phyloP scores from a whole-genome alignment of 1,139 yeast species.

The Zygoascus hellenicus region DNA sequence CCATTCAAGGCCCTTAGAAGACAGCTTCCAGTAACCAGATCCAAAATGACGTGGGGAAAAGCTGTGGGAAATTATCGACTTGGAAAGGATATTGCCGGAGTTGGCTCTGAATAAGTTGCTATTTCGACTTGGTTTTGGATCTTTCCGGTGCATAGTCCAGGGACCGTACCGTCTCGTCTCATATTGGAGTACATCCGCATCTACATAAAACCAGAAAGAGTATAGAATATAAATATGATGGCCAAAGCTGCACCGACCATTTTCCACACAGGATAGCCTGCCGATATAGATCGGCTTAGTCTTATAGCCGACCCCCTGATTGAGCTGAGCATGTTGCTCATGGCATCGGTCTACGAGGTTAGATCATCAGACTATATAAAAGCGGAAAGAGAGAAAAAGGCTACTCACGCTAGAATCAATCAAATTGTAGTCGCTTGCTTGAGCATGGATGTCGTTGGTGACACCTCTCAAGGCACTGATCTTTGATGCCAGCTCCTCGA shows the following conservation, averaged over 20 bases:
- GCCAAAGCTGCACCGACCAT: constrained; percentile 55
- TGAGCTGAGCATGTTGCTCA: constrained; percentile 53
- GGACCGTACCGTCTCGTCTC: too few relatives aligned
- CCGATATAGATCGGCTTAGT: constrained; percentile 52
- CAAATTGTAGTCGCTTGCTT: constrained; percentile 53
- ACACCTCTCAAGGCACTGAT: constrained; percentile 54
- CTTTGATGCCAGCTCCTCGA: constrained; percentile 56
- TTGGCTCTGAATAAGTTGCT: constrained; percentile 5
- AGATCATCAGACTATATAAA: background rate
- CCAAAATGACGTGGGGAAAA: constrained; percentile 92
- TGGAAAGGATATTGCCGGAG: constrained; percentile 60
- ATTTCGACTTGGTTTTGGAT: background rate
- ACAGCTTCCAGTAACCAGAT: constrained; percentile 83
- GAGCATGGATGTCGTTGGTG: constrained; percentile 57
- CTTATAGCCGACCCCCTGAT: constrained; percentile 64
- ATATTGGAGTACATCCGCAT: constrained; percentile 1
- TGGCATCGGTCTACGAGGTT: constrained; percentile 36
- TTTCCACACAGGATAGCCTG: constrained; percentile 53
- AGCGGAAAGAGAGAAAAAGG: background rate
- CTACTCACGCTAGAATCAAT: constrained; percentile 41
- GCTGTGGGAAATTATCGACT: constrained; percentile 85
- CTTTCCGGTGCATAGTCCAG: too few relatives aligned
- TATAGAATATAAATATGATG: constrained; percentile 61
- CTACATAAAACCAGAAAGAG: constrained; percentile 51
- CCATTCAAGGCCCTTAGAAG: constrained; percentile 82